phyloP scores from a whole-genome alignment of 2,329 filamentous ascomycete genomes.

The Calonectria hawksworthii region DNA sequence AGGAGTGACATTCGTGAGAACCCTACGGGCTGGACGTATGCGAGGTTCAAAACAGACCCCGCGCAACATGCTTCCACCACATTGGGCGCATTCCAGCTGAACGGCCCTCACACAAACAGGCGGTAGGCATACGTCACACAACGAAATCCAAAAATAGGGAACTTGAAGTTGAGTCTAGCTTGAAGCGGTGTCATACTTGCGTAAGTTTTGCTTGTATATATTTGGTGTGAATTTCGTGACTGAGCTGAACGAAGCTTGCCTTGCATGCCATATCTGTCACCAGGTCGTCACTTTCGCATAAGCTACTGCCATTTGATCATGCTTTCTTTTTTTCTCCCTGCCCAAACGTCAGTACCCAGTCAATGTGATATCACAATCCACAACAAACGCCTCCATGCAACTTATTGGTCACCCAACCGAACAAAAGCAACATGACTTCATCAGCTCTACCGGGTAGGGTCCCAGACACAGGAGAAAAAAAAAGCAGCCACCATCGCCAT shows the following conservation, averaged over 20 bases:
- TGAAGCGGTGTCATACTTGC: not conserved
- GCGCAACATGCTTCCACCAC: not conserved
- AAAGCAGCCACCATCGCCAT: not conserved
- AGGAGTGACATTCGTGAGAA: not conserved
- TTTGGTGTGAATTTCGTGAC: not conserved
- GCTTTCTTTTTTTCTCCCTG: not conserved
- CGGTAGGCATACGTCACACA: not conserved
- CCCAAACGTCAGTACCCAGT: not conserved
- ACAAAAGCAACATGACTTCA: conserved; percentile 3
- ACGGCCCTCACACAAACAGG: not conserved
- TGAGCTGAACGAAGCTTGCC: not conserved
- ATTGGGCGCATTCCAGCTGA: not conserved
- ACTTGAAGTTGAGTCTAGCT: not conserved
- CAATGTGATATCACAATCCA: not conserved
- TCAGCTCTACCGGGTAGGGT: not conserved
- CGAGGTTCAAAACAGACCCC: not conserved
- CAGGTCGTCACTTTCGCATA: not conserved
- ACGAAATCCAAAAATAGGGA: not conserved
- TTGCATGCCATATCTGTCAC: not conserved
- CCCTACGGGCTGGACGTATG: not conserved
- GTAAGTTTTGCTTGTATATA: not conserved
- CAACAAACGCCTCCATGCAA: not conserved
- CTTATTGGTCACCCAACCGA: not conserved
- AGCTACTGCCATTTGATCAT: not conserved
- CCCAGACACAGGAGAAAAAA: not conserved